Conservation (phyloP, 805 yeast species). For the Ogataea salicorniae region DNA sequence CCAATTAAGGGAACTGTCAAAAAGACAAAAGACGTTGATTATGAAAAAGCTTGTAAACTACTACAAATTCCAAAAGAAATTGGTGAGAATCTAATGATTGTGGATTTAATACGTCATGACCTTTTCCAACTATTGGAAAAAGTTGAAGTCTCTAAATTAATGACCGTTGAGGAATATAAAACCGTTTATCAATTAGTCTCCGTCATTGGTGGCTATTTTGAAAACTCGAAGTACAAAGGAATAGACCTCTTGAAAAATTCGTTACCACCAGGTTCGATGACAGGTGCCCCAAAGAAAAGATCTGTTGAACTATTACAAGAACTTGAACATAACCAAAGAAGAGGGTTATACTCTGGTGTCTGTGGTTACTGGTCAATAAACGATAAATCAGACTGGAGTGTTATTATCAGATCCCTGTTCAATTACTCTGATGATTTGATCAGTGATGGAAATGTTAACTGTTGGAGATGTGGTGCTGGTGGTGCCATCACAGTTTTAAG, state of each 20-base stretch:
- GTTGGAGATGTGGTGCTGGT: slow-evolving; percentile 95
- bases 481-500: slow-evolving; percentile 95
- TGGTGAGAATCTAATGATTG: slow-evolving; percentile 96
- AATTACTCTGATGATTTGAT: slow-evolving; percentile 48
- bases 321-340: slow-evolving; percentile 52
- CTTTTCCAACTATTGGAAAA: slow-evolving; percentile 58
- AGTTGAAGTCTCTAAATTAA: slow-evolving; percentile 71
- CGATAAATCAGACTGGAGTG: slow-evolving; percentile 93
- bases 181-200: slow-evolving; percentile 91
- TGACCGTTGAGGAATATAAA: slow-evolving; percentile 88
- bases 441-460: slow-evolving; percentile 14
- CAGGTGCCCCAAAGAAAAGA: slow-evolving; percentile 96
- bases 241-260: slow-evolving; percentile 73
- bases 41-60: slow-evolving; percentile 55
- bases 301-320: slow-evolving; percentile 77
- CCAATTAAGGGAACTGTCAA: slow-evolving; percentile 96
- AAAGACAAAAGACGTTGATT: slow-evolving; percentile 49
- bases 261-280: slow-evolving; percentile 98
- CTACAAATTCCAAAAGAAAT: slow-evolving; percentile 84
- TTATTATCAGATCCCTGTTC: slow-evolving; percentile 79
- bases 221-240: slow-evolving; percentile 45
- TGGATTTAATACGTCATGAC: slow-evolving; percentile 92
- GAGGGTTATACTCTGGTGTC: slow-evolving; percentile 91
- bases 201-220: slow-evolving; percentile 66
- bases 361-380: slow-evolving; percentile 92